phyloP scores from a whole-genome alignment of 805 yeast genomes.

The Metschnikowia anglica region DNA sequence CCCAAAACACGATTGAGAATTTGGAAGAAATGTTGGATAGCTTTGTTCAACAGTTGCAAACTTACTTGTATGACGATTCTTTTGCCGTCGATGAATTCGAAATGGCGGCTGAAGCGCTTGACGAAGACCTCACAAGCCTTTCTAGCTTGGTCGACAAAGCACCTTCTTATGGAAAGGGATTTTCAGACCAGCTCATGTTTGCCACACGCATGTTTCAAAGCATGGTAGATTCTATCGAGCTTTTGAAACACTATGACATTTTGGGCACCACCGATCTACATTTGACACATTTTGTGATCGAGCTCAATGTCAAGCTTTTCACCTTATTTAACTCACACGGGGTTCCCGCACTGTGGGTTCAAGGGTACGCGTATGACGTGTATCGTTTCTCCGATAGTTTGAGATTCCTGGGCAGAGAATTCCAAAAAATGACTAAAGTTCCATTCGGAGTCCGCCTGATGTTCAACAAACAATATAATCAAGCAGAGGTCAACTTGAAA shows the following conservation, averaged over 20 bases:
- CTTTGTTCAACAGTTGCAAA: too few relatives aligned
- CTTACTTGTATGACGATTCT: neutral
- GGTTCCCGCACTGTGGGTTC: neutral
- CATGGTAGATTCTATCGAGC: constrained; percentile 5
- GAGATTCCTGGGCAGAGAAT: neutral
- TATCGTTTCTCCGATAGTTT: neutral
- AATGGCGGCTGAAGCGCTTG: neutral
- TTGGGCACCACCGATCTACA: neutral
- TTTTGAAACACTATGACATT: neutral
- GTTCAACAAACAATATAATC: neutral
- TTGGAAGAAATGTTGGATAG: too few relatives aligned
- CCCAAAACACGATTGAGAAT: too few relatives aligned
- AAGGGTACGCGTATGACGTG: neutral
- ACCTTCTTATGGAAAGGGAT: neutral
- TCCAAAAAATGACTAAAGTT: neutral
- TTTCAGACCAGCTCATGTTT: neutral
- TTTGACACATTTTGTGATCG: neutral
- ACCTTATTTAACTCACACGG: neutral
- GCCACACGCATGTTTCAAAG: neutral
- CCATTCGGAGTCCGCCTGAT: neutral
- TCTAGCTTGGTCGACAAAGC: neutral
- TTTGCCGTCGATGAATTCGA: constrained; percentile 1
- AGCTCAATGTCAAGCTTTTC: constrained; percentile 1
- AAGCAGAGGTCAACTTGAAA: neutral
- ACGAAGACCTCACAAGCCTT: neutral